Evolutionary conservation across 1,284 basidiomycete species (phyloP), one percentile per base, ranked within the genome.

Genomic region (Wolfiporia cocos): DNA sequence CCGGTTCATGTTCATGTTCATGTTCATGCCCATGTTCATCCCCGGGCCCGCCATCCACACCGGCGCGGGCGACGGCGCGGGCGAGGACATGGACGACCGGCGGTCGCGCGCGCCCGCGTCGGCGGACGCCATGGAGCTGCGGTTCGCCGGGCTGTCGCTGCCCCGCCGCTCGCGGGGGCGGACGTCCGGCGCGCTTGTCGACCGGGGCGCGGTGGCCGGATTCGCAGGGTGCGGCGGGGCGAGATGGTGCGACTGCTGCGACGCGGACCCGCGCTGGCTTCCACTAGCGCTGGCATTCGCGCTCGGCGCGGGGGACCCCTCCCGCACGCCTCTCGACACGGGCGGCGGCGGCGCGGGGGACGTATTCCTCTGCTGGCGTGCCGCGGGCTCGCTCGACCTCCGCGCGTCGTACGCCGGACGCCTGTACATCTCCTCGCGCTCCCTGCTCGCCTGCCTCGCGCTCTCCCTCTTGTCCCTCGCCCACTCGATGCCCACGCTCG

Each of bases 111-210:
- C 54, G 44, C 10, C 53, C 49, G 17, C 51, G 15, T 41, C 53
- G n/a, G 70, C 67, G 5, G 69, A 65, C 3, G 65, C 59, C 39
- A 68, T 53, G 3, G 77, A 81, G 44, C 62, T 64, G 34, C 74
- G 75, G 44, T 65, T 67, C 44, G 60, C 61, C 35, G 49, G 49
- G 30, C 57, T 52, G 5, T 35, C 43, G 48, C 44, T 63, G 32
- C 50, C 48, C 24, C 60, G 61, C 34, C 65, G 56, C 39, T 68
- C 59, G 39, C 65, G 61, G 29, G 46, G 30, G 19, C 73, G 69
- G 10, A 73, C 61, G 47, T 81, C 79, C 43, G 82, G 80, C 19
- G 75, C 71, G 5, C 79, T 80, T 5, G 71, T 69, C 4, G 59
- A 46, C 35, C 69, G 53, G n/a, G 9, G 36, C 30, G 18, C 31